phyloP scores from a whole-genome alignment of 805 yeast genomes.

The Yarrowia deformans region DNA sequence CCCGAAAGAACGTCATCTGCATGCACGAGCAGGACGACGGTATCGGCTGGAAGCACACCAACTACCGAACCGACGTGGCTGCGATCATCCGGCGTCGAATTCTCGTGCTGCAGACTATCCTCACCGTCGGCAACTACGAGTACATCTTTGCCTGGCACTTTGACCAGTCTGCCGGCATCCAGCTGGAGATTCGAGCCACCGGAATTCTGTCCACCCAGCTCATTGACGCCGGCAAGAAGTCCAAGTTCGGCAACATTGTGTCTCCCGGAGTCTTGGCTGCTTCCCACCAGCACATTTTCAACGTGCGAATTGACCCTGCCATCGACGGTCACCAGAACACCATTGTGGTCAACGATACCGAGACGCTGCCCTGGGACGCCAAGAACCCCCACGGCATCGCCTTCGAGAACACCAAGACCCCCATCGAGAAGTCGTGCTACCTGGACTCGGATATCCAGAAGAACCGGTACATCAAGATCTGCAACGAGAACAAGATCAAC shows the following conservation, averaged over 20 bases:
- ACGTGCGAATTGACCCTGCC: conserved; percentile 83
- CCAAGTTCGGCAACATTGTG: conserved; percentile 74
- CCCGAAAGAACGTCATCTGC: conserved; percentile 75
- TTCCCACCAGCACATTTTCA: conserved; percentile 81
- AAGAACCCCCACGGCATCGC: conserved; percentile 75
- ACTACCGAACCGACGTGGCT: conserved; percentile 75
- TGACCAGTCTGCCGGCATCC: conserved; percentile 79
- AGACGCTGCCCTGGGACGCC: conserved; percentile 62
- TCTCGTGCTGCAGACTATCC: conserved; percentile 79
- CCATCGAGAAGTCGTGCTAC: conserved; percentile 72
- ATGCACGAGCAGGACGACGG: conserved; percentile 88
- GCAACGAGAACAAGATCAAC: conserved; percentile 75
- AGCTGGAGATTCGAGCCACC: conserved; percentile 82
- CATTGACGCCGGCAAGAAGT: conserved; percentile 69
- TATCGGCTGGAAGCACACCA: conserved; percentile 76
- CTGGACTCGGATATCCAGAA: conserved; percentile 79
- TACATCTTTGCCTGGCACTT: conserved; percentile 74
- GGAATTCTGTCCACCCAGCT: conserved; percentile 89
- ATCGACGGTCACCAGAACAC: conserved; percentile 82
- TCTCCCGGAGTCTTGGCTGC: conserved; percentile 86
- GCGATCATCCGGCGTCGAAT: conserved; percentile 77
- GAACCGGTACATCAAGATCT: conserved; percentile 75
- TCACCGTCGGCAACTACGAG: conserved; percentile 86
- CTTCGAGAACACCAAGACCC: conserved; percentile 66
- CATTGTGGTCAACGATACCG: conserved; percentile 73